Evolutionary conservation across 345 rosid genomes (phyloP), one percentile per base, ranked within the genome.

Genomic region (Hibiscus mutabilis): DNA sequence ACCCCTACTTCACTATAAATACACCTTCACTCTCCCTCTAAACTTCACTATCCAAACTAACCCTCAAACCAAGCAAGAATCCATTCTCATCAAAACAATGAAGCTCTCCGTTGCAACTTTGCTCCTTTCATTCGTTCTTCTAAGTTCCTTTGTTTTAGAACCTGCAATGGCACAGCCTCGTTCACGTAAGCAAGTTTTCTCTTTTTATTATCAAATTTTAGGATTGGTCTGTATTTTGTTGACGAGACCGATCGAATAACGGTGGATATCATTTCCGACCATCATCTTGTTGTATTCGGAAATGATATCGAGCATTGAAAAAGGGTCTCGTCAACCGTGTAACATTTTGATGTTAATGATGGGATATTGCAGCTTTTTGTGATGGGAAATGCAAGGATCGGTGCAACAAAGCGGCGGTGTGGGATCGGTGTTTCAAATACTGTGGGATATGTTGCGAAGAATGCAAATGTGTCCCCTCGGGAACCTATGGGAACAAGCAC

Each of bases 381-480:
- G 82, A 58, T 1, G 61, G 51, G 11, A 86, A 84, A 66, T 89
- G 97, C 82, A 60, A 57, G 31, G 16, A 5, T 14, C 25, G 61
- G 16, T 57, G 31, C 33, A 57, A 57, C 14, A 57, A 63, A 5
- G 91, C 95, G 9, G 79, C 86, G 46, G n/a, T 77, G 75, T 60
- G 74, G 60, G 87, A 84, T 67, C 55, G 86, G 57, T 91, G 97
- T 82, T 64, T 91, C 31, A 91, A 85, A 86, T 89, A 91, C 71
- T 91, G 97, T 44, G 88, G 85, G 22, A 70, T 91, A 27, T 91
- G 97, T 76, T 91, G 97, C 68, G 65, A 24, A 60, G 75, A 81
- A 21, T 91, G 97, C 81, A 75, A 81, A 67, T 91, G 97, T 64
- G 97, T 91, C 62, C 97, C 91, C 13, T 88, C 92, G 9, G 95